Percentiles rank a stretch among this genome's conserved stretches.
These are phyloP conservation scores for Mentha longifolia DNA, from an alignment of 257 asterid species.

Conservation along the genomic window DNA sequence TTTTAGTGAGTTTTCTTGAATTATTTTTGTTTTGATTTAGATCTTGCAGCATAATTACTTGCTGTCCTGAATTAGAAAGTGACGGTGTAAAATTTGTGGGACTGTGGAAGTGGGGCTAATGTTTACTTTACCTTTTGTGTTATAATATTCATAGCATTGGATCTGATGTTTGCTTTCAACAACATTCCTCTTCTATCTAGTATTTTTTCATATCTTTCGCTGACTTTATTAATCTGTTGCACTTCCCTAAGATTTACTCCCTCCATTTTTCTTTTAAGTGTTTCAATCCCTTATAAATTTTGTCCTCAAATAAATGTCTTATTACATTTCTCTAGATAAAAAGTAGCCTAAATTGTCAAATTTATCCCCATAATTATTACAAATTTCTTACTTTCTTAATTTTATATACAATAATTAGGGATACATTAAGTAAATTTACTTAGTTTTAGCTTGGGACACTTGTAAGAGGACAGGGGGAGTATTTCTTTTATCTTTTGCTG, in stretches of 20 bases:
- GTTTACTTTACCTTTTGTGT: conserved; percentile 20
- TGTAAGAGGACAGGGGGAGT: too few relatives aligned
- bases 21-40: background rate
- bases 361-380: too few relatives aligned
- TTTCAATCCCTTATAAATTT: too few relatives aligned
- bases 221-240: conserved; percentile 6
- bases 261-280: background rate
- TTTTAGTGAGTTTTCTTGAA: background rate
- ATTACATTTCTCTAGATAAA: too few relatives aligned
- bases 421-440: too few relatives aligned
- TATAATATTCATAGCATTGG: conserved; percentile 45
- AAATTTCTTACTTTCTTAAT: too few relatives aligned
- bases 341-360: too few relatives aligned
- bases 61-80: background rate
- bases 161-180: conserved; percentile 49
- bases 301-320: too few relatives aligned
- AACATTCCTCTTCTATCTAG: conserved; percentile 39
- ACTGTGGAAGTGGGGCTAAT: conserved; percentile 37
- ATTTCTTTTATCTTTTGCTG: background rate
- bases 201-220: conserved; percentile 14
- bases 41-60: too few relatives aligned
- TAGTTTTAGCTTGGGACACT: too few relatives aligned
- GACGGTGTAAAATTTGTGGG: background rate
- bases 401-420: too few relatives aligned
- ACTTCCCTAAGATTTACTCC: background rate